A percentile compares a stretch with the other conserved stretches of the same genome.
These are phyloP conservation scores for Bonnemaisonia californica DNA, from an alignment of 31 red algal species.

Conservation along the genomic window DNA sequence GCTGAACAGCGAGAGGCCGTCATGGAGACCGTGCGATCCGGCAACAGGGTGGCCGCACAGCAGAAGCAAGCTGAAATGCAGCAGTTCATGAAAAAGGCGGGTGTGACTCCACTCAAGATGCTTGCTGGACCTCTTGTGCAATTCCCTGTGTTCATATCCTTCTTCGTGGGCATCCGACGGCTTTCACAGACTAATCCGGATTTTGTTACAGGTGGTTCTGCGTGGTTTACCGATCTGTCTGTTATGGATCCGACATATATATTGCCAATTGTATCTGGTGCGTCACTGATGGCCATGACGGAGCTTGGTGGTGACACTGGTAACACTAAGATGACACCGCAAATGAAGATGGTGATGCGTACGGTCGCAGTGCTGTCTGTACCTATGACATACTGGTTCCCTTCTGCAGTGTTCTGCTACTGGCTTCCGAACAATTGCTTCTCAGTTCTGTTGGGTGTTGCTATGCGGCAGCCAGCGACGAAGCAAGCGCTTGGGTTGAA, in stretches of 20 bases:
- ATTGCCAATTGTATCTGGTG: constrained; percentile 64
- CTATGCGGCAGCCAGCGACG: constrained; percentile 18
- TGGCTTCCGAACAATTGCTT: constrained; percentile 89
- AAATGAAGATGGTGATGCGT: constrained; percentile 61
- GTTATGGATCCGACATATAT: constrained; percentile 73
- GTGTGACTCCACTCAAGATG: constrained; percentile 67
- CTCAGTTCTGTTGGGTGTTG: constrained; percentile 50
- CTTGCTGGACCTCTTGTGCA: constrained; percentile 81
- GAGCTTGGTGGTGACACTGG: constrained; percentile 70
- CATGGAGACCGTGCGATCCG: constrained; percentile 56
- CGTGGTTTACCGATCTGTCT: constrained; percentile 86
- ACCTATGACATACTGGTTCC: constrained; percentile 80
- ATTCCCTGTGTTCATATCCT: constrained; percentile 89
- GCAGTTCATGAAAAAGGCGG: constrained; percentile 68
- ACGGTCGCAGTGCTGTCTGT: constrained; percentile 60
- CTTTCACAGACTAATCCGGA: constrained; percentile 68
- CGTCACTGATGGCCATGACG: constrained; percentile 68
- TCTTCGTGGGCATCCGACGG: constrained; percentile 82
- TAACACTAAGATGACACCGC: constrained; percentile 36
- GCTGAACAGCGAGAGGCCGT: constrained; percentile 61
- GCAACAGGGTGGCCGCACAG: constrained; percentile 41
- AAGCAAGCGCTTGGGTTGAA: constrained; percentile 29
- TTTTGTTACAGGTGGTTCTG: constrained; percentile 67
- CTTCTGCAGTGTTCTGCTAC: constrained; percentile 88
- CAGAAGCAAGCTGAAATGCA: constrained; percentile 62